Conservation (phyloP, 495 filamentous ascomycete genomes). For the Aspergillus panamensis region DNA sequence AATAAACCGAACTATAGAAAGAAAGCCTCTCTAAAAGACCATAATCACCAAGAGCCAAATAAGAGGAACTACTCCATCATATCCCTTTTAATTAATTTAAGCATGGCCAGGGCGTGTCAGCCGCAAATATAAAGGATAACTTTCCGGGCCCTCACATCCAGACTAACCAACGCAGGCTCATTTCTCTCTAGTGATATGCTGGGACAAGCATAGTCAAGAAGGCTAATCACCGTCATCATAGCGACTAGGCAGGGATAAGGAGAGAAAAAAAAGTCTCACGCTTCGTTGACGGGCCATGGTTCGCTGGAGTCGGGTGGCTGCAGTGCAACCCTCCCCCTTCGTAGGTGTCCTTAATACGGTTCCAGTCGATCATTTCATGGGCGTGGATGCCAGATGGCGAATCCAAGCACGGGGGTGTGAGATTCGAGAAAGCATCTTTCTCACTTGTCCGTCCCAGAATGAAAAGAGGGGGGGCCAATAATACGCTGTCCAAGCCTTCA, state of each 20-base stretch:
- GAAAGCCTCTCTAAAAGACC: no score
- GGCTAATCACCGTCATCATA: neutral
- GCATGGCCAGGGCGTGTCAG: no score
- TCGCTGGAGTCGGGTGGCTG: slow-evolving; percentile 1
- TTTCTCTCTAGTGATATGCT: neutral
- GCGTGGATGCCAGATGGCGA: slow-evolving; percentile 1
- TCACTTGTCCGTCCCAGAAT: no score
- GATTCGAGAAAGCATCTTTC: neutral
- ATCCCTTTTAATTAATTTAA: no score
- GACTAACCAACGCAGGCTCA: neutral
- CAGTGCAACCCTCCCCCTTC: slow-evolving; percentile 15
- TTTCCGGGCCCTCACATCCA: neutral
- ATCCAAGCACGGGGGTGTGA: neutral
- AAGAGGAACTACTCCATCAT: no score
- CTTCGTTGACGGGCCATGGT: neutral
- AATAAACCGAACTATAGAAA: no score
- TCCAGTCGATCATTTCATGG: neutral
- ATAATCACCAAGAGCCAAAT: no score
- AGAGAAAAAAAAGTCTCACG: neutral
- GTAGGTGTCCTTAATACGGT: neutral
- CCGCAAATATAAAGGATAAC: neutral
- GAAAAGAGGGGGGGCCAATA: neutral
- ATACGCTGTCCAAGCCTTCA: neutral
- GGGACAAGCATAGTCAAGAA: neutral
- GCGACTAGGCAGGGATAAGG: neutral